Evolutionary conservation across 2,329 filamentous ascomycete species (phyloP).

Genomic region (Hypoxylon sp.): DNA sequence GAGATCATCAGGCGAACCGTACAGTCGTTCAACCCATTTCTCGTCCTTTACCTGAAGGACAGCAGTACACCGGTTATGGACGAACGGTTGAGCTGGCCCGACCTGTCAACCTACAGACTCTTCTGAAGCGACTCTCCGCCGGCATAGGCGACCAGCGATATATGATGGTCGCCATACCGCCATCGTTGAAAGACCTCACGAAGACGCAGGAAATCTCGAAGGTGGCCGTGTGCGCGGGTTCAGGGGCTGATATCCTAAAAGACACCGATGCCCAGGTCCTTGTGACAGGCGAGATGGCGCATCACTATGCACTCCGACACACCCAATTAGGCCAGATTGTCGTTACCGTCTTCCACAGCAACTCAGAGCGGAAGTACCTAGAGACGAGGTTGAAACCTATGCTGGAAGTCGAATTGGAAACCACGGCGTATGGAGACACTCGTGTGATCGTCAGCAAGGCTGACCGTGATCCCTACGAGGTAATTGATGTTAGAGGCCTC

Average conservation of each 20-base stretch:
- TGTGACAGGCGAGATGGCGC: constrained; percentile 93
- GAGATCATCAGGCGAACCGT: constrained; percentile 54
- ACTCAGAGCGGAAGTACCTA: constrained; percentile 90
- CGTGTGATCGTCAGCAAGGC: constrained; percentile 81
- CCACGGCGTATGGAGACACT: constrained; percentile 61
- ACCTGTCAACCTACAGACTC: constrained; percentile 59
- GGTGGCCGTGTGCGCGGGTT: constrained; percentile 91
- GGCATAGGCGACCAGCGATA: constrained; percentile 76
- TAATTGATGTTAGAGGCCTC: constrained; percentile 69
- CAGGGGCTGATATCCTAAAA: constrained; percentile 83
- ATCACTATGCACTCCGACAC: constrained; percentile 90
- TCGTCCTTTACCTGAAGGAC: constrained; percentile 59
- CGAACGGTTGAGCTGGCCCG: constrained; percentile 61
- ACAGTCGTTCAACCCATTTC: constrained; percentile 64
- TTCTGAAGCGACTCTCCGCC: constrained; percentile 71
- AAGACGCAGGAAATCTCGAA: constrained; percentile 66
- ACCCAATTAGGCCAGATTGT: constrained; percentile 88
- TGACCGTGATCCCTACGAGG: constrained; percentile 90
- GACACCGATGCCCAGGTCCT: constrained; percentile 81
- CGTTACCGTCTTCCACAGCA: constrained; percentile 90
- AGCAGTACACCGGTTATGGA: constrained; percentile 68
- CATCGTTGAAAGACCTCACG: constrained; percentile 58
- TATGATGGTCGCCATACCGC: constrained; percentile 64
- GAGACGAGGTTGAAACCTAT: constrained; percentile 77
- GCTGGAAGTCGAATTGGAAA: constrained; percentile 71